A percentile compares a stretch with the other conserved stretches of the same genome.
These are phyloP conservation scores for Pythium chondricola DNA, from an alignment of 352 stramenopile genomes.

Conservation along the genomic window DNA sequence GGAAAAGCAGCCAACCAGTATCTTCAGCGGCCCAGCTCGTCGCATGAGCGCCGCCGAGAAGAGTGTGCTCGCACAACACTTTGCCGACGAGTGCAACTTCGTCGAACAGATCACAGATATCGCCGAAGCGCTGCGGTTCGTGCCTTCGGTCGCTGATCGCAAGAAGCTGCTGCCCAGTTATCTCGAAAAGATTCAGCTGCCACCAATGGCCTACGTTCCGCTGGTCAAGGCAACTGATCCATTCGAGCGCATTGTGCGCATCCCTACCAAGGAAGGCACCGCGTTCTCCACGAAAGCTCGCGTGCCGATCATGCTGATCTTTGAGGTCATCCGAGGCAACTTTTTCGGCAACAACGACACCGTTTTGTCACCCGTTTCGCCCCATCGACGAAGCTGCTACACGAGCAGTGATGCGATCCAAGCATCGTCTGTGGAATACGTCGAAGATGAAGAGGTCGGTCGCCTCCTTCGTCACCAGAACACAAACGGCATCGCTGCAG, in stretches of 20 bases:
- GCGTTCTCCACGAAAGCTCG: slow-evolving; percentile 85
- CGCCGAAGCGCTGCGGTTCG: slow-evolving; percentile 73
- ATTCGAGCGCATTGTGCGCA: slow-evolving; percentile 82
- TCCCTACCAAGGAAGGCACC: slow-evolving; percentile 82
- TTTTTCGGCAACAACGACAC: slow-evolving; percentile 42
- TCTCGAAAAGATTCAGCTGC: slow-evolving; percentile 75
- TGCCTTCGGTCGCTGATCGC: slow-evolving; percentile 70
- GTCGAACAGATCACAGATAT: slow-evolving; percentile 88
- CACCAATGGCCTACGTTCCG: slow-evolving; percentile 85
- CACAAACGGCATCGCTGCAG: slow-evolving; percentile 37
- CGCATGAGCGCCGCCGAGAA: slow-evolving; percentile 81
- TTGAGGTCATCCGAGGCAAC: slow-evolving; percentile 82
- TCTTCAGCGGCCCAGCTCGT: slow-evolving; percentile 59
- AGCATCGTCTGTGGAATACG: slow-evolving; percentile 54
- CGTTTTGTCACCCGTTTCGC: slow-evolving; percentile 49
- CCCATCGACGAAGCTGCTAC: slow-evolving; percentile 32
- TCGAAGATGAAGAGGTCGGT: slow-evolving; percentile 76
- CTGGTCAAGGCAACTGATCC: slow-evolving; percentile 84
- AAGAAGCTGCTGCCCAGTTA: slow-evolving; percentile 76
- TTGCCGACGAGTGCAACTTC: slow-evolving; percentile 84
- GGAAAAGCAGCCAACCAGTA: slow-evolving; percentile 61
- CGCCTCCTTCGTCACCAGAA: slow-evolving; percentile 64
- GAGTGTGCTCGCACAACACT: slow-evolving; percentile 74
- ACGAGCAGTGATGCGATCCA: slow-evolving; percentile 26
- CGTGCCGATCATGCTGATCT: slow-evolving; percentile 84